Evolutionary conservation across 352 stramenopile species (phyloP), one percentile per base, ranked within the genome.

Genomic region (Thraustochytrium striatum): DNA sequence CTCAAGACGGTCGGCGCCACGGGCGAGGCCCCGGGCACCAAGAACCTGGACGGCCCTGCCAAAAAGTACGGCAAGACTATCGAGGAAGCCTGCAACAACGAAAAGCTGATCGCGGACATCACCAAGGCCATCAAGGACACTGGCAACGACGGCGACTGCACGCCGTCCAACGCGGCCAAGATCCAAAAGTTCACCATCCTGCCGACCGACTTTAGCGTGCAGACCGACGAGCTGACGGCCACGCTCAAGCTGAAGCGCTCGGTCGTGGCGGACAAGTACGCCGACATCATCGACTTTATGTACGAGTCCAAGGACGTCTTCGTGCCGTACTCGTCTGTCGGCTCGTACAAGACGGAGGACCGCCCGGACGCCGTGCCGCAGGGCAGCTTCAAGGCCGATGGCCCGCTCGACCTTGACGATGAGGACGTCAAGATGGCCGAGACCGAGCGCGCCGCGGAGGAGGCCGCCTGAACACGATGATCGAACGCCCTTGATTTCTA

Each of bases 191-290:
- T 88, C 82, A 75, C 86, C 59, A 85, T 96, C 53, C 82, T 97
- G 28, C 86, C 92, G 61, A 87, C 84, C 59, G 91, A 97, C 84
- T 97, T 98, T 79, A 93, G 88, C 41, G 91, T 97, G 50, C 78
- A 84, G 57, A 91, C 86, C 52, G 90, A 90, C 78, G 93, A 98
- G 82, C 85, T 98, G n/a, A 98, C 94, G 58, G 91, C 94, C 35
- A 98, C 94, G 80, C 87, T 98, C 73, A 98, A 98, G 86, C 85
- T 98, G 43, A 97, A 98, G 89, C 91, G 94, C 69, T 90, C 91
- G 82, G 57, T 96, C 50, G 91, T 96, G 68, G 69, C 90, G 36
- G 89, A 97, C 61, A 97, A 97, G 85, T 96, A 97, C 85, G 86
- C 84, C 7, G 84, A 90, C 38, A 59, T 91, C 35, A 92, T 97